Base-by-base conservation (phyloP, 2,329 filamentous ascomycete genomes). In the Fusarium abutilonis region DNA sequence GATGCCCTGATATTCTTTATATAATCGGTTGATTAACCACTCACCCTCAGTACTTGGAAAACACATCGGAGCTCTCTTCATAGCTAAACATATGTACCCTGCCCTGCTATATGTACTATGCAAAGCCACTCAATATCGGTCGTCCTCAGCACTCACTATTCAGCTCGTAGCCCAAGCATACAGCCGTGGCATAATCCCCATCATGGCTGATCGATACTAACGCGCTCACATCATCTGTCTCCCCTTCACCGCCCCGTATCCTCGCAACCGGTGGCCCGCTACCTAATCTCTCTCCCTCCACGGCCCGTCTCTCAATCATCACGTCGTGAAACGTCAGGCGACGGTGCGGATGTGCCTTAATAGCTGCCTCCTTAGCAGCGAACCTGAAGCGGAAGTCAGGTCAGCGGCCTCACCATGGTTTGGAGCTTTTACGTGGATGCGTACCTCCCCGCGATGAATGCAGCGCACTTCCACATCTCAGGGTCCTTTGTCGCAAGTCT, bases 151-250 rank as follows among this genome's bases (percentile, higher is more conserved):
- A 9, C 10, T 26, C 41, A 14, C 36, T 21, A 21, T 42, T 26
- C 26, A 58, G 56, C 9, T 75, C 72, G 26, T 70, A 67, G n/a
- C 83, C 86, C 31, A 92, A 63, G 63, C 88, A 90, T 1, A 89
- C 81, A 7, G 89, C 90, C 17, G 84, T 88, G 9, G 92, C 92
- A 76, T 93, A 96, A 8, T 92, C 89, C 2, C 86, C 88, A 74
- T 97, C 93, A 73, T 97, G 93, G 70, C 90, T 95, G 68, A 97
- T 96, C 57, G 89, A 94, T 40, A 97, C 73, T 69, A 85, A 81
- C 13, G 88, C 92, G 45, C 86, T 79, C 64, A 86, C 83, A 56
- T 80, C 73, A n/a, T 66, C 72, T 15, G 55, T 69, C 14, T 53
- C 68, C 2, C 56, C 67, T 26, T 63, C 63, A 8, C 70, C 59